phyloP scores from a whole-genome alignment of 768 basidiomycete species.

The Kwoniella mangroviensis region DNA sequence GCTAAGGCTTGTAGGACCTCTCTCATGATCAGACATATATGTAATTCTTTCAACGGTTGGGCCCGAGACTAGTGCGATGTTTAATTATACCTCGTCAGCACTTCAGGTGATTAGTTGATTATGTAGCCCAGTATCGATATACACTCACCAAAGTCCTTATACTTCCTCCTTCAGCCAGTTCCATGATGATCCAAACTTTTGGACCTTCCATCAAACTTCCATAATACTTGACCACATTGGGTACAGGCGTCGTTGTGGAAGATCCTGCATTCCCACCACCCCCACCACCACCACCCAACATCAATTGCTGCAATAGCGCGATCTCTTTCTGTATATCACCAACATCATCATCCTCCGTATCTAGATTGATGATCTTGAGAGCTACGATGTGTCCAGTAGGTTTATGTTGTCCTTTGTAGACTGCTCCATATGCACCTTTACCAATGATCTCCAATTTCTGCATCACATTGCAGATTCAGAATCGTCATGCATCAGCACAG shows the following conservation, averaged over 20 bases:
- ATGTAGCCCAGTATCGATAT: background rate
- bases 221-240: slow-evolving; percentile 89
- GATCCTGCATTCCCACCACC: slow-evolving; percentile 33
- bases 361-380: slow-evolving; percentile 98
- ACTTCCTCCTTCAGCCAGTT: slow-evolving; percentile 92
- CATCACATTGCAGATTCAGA: too few relatives aligned
- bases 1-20: slow-evolving; percentile 84
- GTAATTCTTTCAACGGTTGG: slow-evolving; percentile 80
- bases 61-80: slow-evolving; percentile 71
- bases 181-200: slow-evolving; percentile 99
- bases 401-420: slow-evolving; percentile 86
- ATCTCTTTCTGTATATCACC: slow-evolving; percentile 96
- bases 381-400: slow-evolving; percentile 87
- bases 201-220: slow-evolving; percentile 95
- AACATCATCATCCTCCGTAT: slow-evolving; percentile 94
- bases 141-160: slow-evolving; percentile 72
- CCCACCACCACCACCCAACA: slow-evolving; percentile 26
- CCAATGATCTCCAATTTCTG: slow-evolving; percentile 90
- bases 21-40: slow-evolving; percentile 81
- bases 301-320: slow-evolving; percentile 81
- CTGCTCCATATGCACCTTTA: slow-evolving; percentile 93
- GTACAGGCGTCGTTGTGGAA: slow-evolving; percentile 64
- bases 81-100: background rate
- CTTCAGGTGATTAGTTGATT: background rate
- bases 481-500: slow-evolving; percentile 12